A percentile compares a stretch with the other conserved stretches of the same genome.
These are phyloP conservation scores for Gossypium armourianum DNA, from an alignment of 441 rosid genomes.

Conservation along the genomic window DNA sequence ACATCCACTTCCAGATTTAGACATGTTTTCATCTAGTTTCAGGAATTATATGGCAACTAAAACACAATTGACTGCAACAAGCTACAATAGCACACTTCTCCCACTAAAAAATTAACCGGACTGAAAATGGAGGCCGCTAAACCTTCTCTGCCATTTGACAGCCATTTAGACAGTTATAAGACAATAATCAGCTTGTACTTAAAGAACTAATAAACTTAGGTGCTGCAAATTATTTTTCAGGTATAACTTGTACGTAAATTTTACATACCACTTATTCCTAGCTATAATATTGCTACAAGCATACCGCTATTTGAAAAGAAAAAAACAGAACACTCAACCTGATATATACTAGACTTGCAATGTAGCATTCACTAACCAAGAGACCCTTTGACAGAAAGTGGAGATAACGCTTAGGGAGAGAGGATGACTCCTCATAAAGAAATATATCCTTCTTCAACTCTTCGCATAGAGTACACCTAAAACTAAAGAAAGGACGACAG, in stretches of 20 bases:
- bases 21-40: neutral
- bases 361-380: neutral
- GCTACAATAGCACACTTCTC: neutral
- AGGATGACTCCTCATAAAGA: neutral
- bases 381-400: neutral
- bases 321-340: constrained; percentile 4
- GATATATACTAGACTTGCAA: neutral
- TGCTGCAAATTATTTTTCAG: neutral
- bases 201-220: neutral
- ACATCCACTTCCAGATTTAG: neutral
- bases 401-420: neutral
- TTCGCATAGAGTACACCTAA: neutral
- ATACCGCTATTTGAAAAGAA: neutral
- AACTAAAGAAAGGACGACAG: neutral
- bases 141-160: neutral
- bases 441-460: neutral
- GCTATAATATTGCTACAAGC: neutral
- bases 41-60: neutral
- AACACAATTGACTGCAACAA: neutral
- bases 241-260: neutral
- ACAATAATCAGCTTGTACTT: neutral
- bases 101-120: neutral
- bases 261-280: neutral
- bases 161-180: neutral
- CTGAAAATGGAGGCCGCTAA: neutral